A percentile compares a stretch with the other conserved stretches of the same genome.
These are phyloP conservation scores for Iberis pinnata DNA, from an alignment of 345 rosid species.

Conservation along the genomic window DNA sequence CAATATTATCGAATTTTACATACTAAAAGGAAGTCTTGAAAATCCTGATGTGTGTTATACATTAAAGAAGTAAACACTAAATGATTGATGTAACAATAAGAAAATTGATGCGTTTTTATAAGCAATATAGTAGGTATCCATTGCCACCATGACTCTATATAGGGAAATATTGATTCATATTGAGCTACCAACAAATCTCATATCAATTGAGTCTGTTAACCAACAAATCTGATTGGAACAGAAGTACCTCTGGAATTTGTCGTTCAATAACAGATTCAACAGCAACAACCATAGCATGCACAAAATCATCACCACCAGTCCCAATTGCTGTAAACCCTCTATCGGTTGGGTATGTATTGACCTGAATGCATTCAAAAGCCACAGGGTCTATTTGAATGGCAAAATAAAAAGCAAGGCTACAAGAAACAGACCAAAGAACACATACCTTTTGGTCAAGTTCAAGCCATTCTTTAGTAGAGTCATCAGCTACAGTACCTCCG, in stretches of 20 bases:
- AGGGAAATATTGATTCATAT: too few species aligned
- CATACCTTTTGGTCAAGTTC: slow-evolving; percentile 92
- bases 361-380: slow-evolving; percentile 35
- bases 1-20: too few species aligned
- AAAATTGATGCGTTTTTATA: too few species aligned
- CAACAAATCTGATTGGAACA: neutral
- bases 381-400: neutral
- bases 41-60: neutral
- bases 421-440: neutral
- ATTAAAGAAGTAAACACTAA: neutral
- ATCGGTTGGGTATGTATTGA: slow-evolving; percentile 85
- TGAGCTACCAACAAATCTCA: neutral
- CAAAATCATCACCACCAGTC: slow-evolving; percentile 96
- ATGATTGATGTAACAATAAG: too few species aligned
- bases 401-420: neutral
- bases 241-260: slow-evolving; percentile 72
- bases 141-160: too few species aligned
- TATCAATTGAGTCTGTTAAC: too few species aligned
- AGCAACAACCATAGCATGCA: slow-evolving; percentile 92
- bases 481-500: slow-evolving; percentile 91
- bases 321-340: slow-evolving; percentile 96
- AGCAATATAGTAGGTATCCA: too few species aligned
- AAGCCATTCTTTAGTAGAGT: slow-evolving; percentile 84
- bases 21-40: too few species aligned
- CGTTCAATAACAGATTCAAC: slow-evolving; percentile 89